A percentile compares a stretch with the other conserved stretches of the same genome.
phyloP scores from a whole-genome alignment of 108 stramenopile genomes.

The Conticribra guillardii region DNA sequence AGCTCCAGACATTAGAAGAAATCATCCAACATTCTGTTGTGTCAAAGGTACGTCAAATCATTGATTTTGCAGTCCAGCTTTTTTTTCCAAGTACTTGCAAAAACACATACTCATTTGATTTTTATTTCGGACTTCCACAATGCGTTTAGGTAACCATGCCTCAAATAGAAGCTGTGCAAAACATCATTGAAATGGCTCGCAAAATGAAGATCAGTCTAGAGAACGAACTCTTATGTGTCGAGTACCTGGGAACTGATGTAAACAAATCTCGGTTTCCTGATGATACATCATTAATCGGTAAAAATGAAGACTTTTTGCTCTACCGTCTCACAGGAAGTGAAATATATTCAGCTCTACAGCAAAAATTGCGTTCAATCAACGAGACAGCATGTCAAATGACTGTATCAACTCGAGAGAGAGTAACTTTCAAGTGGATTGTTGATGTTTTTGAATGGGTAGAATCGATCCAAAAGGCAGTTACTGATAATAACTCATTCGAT shows the following conservation, averaged over 20 bases:
- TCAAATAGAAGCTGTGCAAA: constrained; percentile 47
- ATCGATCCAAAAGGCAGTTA: constrained; percentile 42
- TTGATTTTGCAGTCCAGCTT: too few relatives aligned
- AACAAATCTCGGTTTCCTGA: constrained; percentile 66
- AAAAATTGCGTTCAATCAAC: constrained; percentile 43
- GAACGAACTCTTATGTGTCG: constrained; percentile 55
- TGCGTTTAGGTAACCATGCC: constrained; percentile 72
- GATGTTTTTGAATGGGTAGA: constrained; percentile 74
- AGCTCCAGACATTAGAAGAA: constrained; percentile 21
- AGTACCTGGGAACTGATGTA: constrained; percentile 57
- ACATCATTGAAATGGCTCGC: constrained; percentile 44
- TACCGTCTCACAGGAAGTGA: constrained; percentile 70
- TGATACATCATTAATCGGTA: constrained; percentile 61
- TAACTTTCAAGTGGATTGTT: constrained; percentile 74
- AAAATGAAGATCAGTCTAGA: constrained; percentile 55
- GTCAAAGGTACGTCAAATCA: constrained; percentile 31
- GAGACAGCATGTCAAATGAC: constrained; percentile 51
- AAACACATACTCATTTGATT: not conserved
- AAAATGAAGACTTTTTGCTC: constrained; percentile 66
- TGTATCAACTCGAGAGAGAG: constrained; percentile 71
- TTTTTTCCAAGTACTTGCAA: not conserved
- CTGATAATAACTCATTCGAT: constrained; percentile 27
- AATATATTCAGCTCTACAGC: constrained; percentile 53
- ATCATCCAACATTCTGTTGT: constrained; percentile 23
- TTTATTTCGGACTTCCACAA: not conserved